Percentiles rank a stretch among this genome's conserved stretches.
These are phyloP conservation scores for Tylopilus balloui DNA, from an alignment of 768 basidiomycete species.

Conservation along the genomic window DNA sequence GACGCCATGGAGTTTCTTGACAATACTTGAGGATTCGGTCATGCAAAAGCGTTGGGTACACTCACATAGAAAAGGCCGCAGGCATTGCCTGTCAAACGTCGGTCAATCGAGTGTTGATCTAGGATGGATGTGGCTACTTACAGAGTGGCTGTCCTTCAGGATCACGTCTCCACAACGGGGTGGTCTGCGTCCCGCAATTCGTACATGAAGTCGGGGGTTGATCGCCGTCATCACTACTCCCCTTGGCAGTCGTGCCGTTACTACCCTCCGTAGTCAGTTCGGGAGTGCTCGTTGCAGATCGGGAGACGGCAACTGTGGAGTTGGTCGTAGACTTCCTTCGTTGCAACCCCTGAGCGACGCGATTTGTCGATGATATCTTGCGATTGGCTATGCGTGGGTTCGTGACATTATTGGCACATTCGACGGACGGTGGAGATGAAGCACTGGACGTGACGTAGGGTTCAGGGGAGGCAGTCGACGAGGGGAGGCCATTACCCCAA, in stretches of 20 bases:
- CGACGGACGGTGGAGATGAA: conserved; percentile 68
- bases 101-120: conserved; percentile 16
- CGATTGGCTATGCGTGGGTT: conserved; percentile 37
- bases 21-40: conserved; percentile 10
- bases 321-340: conserved; percentile 45
- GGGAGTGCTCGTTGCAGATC: conserved; percentile 65
- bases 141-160: conserved; percentile 91
- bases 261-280: conserved; percentile 42
- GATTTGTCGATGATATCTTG: conserved; percentile 65
- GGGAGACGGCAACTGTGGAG: conserved; percentile 29
- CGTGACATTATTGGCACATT: conserved; percentile 37
- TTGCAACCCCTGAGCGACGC: conserved; percentile 50
- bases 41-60: conserved; percentile 17
- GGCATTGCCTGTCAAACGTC: conserved; percentile 59
- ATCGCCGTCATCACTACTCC: conserved; percentile 61
- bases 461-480: conserved; percentile 71
- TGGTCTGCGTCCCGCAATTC: conserved; percentile 94
- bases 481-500: conserved; percentile 70
- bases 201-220: conserved; percentile 80
- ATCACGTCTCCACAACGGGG: conserved; percentile 88
- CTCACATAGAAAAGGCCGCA: conserved; percentile 91
- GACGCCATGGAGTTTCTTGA: conserved; percentile 92
- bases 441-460: conserved; percentile 65
- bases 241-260: conserved; percentile 33
- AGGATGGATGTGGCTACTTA: conserved; percentile 36